Conservation (phyloP, 495 filamentous ascomycete species). For the Aspergillus olivimuriae region DNA sequence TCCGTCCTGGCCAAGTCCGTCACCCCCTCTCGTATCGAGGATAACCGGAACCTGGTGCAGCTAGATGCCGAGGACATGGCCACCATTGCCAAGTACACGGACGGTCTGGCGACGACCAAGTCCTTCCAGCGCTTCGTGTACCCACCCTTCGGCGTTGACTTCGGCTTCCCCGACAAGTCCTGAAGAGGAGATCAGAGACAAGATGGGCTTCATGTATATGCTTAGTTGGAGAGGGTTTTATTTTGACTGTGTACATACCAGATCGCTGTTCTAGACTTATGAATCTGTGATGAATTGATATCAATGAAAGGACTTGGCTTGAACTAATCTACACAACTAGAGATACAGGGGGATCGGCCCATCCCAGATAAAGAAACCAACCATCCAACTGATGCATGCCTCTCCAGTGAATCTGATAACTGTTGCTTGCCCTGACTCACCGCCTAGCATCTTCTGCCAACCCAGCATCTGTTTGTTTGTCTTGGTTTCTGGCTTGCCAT, state of each 20-base stretch:
- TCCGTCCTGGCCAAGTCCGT: constrained; percentile 79
- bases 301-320: no score
- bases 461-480: no score
- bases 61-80: constrained; percentile 62
- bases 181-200: no score
- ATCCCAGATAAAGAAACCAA: not conserved
- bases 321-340: no score
- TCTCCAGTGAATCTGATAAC: not conserved
- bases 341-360: no score
- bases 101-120: constrained; percentile 50
- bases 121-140: constrained; percentile 67
- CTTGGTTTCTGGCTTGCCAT: not conserved
- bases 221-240: no score
- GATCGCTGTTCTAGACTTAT: no score
- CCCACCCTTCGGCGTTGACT: constrained; percentile 69
- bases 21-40: constrained; percentile 64
- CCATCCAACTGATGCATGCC: not conserved
- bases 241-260: not conserved
- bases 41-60: constrained; percentile 62
- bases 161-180: constrained; percentile 73
- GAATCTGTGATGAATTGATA: no score
- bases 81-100: constrained; percentile 54
- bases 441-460: not conserved
- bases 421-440: not conserved
- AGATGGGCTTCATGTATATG: not conserved